These are phyloP conservation scores for Macadamia tetraphylla DNA, from an alignment of 164 flowering plant genomes.

Conservation along the genomic window DNA sequence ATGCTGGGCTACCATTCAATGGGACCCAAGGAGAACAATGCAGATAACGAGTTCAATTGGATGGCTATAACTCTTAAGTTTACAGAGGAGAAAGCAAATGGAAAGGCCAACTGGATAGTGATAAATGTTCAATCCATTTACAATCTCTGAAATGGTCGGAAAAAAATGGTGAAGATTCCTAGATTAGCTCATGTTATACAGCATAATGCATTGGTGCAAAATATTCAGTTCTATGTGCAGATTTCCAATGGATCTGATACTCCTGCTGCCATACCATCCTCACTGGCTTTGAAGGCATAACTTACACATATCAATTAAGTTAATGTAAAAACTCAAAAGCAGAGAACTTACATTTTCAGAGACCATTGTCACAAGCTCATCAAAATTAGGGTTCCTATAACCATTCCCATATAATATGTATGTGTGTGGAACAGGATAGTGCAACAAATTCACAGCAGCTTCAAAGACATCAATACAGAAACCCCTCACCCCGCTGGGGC, in stretches of 20 bases:
- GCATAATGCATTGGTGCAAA: not conserved
- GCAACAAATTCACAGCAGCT: constrained; percentile 67
- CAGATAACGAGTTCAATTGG: not conserved
- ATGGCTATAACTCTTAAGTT: not conserved
- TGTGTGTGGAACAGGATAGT: constrained; percentile 66
- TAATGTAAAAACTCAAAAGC: not conserved
- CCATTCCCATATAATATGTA: constrained; percentile 72
- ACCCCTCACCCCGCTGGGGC: constrained; percentile 51
- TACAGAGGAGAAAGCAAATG: not conserved
- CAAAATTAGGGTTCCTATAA: constrained; percentile 46
- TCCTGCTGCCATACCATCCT: no score
- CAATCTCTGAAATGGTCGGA: not conserved
- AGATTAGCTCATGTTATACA: not conserved
- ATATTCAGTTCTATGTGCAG: not conserved
- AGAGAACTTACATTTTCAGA: constrained; percentile 53
- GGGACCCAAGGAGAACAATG: not conserved
- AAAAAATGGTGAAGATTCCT: not conserved
- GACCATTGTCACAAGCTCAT: constrained; percentile 48
- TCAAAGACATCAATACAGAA: constrained; percentile 83
- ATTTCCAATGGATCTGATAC: no score
- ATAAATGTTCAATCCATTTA: not conserved
- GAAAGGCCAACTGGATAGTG: not conserved
- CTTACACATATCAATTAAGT: no score
- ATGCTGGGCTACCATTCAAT: not conserved
- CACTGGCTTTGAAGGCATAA: no score